Evolutionary conservation across 176 grass and related monocot genomes (phyloP), one percentile per base, ranked within the genome.

Genomic region (Ensete ventricosum): DNA sequence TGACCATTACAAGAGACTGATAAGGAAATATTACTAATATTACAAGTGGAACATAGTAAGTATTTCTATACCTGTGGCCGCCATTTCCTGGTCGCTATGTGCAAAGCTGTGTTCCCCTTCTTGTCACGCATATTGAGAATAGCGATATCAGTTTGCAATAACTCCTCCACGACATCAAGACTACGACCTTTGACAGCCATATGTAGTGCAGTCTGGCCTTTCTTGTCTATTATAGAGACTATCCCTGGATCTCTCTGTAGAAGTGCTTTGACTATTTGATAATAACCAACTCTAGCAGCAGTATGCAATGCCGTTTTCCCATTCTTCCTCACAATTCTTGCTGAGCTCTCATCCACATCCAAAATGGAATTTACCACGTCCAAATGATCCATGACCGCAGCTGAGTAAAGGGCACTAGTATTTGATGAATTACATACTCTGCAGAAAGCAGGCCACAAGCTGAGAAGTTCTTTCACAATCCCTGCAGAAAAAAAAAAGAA

Each of bases 61-160:
- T 20, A 50, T 20, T 20, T 67, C 22, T 55, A 77, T 89, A 99
- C 95, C 95, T 94, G 95, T 52, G 95, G 83, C 69, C 95, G 89
- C 95, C 95, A 99, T 91, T 99, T 99, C 81, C 95, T 88, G 48
- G 95, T 99, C 66, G 95, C 90, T 78, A 99, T 94, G 25, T 99
- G 95, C 64, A 99, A 85, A 75, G 90, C 88, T 22, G 95, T 94
- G 69, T 99, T 99, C 71, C 73, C 88, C 71, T 99, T 99, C 84
- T 99, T 99, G 74, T 99, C 95, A 26, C 90, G 59, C 76, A 99
- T 73, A 50, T 99, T 99, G 68, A 99, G 84, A 66, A 91, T 94
- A 65, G 90, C 94, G 68, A 79, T 64, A 82, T 99, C 95, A 86
- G 88, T 84, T 73, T 86, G 72, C 26, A 99, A 83, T 78, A 99